phyloP scores from a whole-genome alignment of 768 basidiomycete genomes.

The Termitomyces sp. region DNA sequence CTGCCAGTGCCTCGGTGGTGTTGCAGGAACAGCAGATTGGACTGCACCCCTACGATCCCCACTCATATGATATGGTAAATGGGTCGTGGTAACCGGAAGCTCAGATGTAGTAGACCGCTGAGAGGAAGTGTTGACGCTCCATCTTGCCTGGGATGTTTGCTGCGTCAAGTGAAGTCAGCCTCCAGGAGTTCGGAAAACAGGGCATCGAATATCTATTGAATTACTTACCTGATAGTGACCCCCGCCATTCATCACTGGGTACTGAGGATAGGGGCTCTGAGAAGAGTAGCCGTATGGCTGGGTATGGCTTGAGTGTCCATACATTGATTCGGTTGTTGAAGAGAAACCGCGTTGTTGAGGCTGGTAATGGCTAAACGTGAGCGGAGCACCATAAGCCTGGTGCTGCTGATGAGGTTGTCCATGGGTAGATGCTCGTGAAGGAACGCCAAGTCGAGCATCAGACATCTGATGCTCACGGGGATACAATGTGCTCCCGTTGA shows the following conservation, averaged over 20 bases:
- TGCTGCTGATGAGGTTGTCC: slow-evolving; percentile 19
- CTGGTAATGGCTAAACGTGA: slow-evolving; percentile 48
- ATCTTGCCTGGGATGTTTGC: slow-evolving; percentile 18
- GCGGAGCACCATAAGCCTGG: slow-evolving; percentile 18
- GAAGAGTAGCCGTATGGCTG: slow-evolving; percentile 21
- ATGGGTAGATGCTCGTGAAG: background rate
- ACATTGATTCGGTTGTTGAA: slow-evolving; percentile 20
- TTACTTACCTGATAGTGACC: slow-evolving; percentile 16
- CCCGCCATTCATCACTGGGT: slow-evolving; percentile 13
- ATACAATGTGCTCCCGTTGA: slow-evolving; percentile 15
- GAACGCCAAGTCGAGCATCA: slow-evolving; percentile 2
- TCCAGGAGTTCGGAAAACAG: background rate
- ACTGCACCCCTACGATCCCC: slow-evolving; percentile 17
- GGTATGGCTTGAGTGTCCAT: slow-evolving; percentile 17
- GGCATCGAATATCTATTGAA: background rate
- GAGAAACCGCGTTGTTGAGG: slow-evolving; percentile 39
- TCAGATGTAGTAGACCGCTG: slow-evolving; percentile 16
- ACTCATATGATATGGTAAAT: slow-evolving; percentile 5
- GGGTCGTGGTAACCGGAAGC: background rate
- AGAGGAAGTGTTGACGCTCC: slow-evolving; percentile 19
- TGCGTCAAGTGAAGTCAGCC: slow-evolving; percentile 1
- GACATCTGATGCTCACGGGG: slow-evolving; percentile 12
- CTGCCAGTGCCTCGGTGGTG: slow-evolving; percentile 8
- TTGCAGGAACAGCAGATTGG: background rate
- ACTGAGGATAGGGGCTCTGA: slow-evolving; percentile 16